Conservation (phyloP, 805 yeast species). For the Zygosaccharomyces bailii region DNA sequence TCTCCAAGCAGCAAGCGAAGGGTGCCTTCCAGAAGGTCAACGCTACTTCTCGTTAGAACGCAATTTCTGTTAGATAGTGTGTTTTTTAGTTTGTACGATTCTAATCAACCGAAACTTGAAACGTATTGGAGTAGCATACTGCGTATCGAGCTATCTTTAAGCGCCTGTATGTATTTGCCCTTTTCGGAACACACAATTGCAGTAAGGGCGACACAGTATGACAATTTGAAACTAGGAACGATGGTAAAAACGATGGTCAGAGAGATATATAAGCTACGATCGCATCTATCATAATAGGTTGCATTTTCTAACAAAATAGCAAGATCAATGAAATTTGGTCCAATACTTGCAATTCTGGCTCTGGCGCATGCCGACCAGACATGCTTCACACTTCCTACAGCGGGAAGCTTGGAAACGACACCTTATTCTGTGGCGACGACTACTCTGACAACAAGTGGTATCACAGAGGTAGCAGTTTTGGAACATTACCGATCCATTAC, state of each 20-base stretch:
- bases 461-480: constrained; percentile 19
- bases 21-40: constrained; percentile 97
- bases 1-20: constrained; percentile 95
- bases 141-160: not conserved
- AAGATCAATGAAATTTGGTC: not conserved
- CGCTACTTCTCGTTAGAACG: constrained; percentile 81
- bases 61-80: constrained; percentile 8
- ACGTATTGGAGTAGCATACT: not conserved
- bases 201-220: not conserved
- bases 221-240: not conserved
- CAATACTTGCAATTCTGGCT: not conserved
- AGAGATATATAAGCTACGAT: not conserved
- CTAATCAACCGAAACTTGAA: constrained; percentile 9
- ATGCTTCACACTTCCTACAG: constrained; percentile 24
- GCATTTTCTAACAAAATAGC: not conserved
- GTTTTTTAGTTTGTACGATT: constrained; percentile 9
- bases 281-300: not conserved
- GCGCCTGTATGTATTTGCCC: constrained; percentile 2
- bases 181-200: constrained; percentile 9
- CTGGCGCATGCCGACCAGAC: constrained; percentile 8
- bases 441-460: constrained; percentile 19
- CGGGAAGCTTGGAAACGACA: constrained; percentile 22
- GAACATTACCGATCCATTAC: constrained; percentile 27
- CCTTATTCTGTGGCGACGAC: constrained; percentile 26
- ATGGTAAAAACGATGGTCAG: not conserved